Base-by-base conservation (phyloP, 2,329 filamentous ascomycete species). In the Cyanodermella asteris region DNA sequence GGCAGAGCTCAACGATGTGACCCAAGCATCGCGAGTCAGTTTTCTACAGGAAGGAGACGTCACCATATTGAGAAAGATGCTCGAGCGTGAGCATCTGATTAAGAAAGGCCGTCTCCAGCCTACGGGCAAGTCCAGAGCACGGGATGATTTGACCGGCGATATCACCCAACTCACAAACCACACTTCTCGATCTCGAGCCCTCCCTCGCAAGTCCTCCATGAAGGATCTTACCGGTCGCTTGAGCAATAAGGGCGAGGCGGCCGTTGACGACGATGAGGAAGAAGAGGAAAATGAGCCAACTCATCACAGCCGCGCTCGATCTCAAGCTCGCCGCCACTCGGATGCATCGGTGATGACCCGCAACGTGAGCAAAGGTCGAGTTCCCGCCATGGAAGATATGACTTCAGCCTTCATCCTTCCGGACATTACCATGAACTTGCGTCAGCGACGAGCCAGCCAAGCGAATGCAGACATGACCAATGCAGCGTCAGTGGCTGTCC, bases 351-450 rank as follows among this genome's bases (percentile, higher is more conserved):
- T 55, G 18, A 40, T 57, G 5, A 56, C 58, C n/a, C n/a, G n/a
- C 38, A 53, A 53, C 23, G 51, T 55, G 16, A 53, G 53, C 26
- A 54, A 54, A 7, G 56, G 59, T 24, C 58, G 56, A 22, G 56
- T 52, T 15, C 53, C 50, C 19, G 46, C 46, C 18, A 47, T 50
- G 9, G 50, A 54, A 14, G 62, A 67, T 29, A 59, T 66, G 59
- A 71, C 65, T 5, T 71, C 64, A 3, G 65, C 63, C 5, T 69
- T 70, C 39, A 69, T 71, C 33, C 45, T 71, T 5, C 64, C 64
- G 7, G 65, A 72, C 34, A 65, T 71, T 35, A 69, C 64, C 12
- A 45, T 70, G 41, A 38, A 38, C 35, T n/a, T n/a, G 9, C 32
- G 33, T 14, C 41, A 41, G 23, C 36, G 40, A 13, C 20, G 12